Base-by-base conservation (phyloP, 2,329 filamentous ascomycete genomes). In the Colletotrichum echinochloae region DNA sequence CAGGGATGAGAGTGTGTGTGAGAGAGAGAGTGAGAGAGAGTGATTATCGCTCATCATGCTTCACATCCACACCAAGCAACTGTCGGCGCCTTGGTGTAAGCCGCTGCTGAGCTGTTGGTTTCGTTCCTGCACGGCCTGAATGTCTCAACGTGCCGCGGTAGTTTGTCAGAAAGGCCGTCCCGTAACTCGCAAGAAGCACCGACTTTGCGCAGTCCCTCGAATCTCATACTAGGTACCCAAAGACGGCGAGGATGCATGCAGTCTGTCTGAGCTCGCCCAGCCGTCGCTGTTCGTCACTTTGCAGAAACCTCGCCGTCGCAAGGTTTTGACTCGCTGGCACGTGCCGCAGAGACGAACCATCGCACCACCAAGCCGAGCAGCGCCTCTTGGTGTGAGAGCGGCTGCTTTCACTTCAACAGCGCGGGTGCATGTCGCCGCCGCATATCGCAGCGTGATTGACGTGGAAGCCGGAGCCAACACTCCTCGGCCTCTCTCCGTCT, bases 171-270 rank as follows among this genome's bases (percentile, higher is more conserved):
- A 5, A n/a, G 18, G 28, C 51, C 51, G n/a, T 54, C 16, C 51
- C 30, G 51, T 20, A 54, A 20, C 51, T 37, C 51, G 30, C 51
- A 55, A n/a, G n/a, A 44, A 46, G 63, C 63, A 60, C 44, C 2
- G 63, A 39, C 44, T 51, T 28, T 37, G 59, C 59, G 51, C 59
- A 61, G 59, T 51, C 49, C n/a, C 33, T 30, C 35, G n/a, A 20
- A 18, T 60, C 44, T 41, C 54, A 60, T 41, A 54, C 30, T 16
- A 41, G n/a, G n/a, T 6, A 41, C 16, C 20, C n/a, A n/a, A n/a
- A 41, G 51, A 51, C 39, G 48, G 35, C 30, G 48, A 37, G 18
- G 39, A 28, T 62, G 39, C 41, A 39, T n/a, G n/a, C n/a, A n/a
- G n/a, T n/a, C n/a, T n/a, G 20, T n/a, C 9, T 7, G 51, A 7